Evolutionary conservation across 495 filamentous ascomycete genomes (phyloP).

Genomic region (Chaetomidium leptoderma): DNA sequence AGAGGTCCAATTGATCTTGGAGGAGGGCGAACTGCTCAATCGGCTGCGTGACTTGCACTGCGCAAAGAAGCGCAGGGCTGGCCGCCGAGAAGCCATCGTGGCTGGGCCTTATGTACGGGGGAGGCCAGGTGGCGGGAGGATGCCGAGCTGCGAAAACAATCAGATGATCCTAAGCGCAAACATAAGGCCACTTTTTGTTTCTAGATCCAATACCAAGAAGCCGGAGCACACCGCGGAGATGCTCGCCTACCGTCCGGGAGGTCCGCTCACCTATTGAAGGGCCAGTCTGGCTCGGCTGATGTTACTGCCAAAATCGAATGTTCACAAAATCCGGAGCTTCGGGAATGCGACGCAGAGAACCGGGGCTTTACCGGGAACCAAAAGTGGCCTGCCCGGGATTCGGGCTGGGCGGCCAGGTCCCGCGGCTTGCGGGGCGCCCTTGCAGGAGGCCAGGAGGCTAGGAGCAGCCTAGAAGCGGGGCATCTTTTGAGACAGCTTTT

Average conservation of each 20-base stretch:
- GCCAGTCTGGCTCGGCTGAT: conserved; percentile 24
- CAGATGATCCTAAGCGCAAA: conserved; percentile 24
- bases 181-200: conserved; percentile 35
- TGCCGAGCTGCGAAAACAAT: conserved; percentile 18
- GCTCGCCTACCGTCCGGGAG: background rate
- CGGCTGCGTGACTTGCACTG: conserved; percentile 24
- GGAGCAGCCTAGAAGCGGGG: background rate
- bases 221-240: conserved; percentile 3
- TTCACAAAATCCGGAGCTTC: conserved; percentile 19
- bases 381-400: background rate
- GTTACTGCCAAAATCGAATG: conserved; percentile 28
- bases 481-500: background rate
- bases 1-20: conserved; percentile 5
- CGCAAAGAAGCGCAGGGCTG: conserved; percentile 23
- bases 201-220: background rate
- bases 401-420: background rate
- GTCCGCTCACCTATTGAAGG: background rate
- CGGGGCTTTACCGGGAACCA: background rate
- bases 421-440: conserved; percentile 12
- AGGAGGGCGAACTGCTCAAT: conserved; percentile 11
- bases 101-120: conserved; percentile 8
- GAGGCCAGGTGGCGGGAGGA: background rate
- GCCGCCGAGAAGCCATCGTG: conserved; percentile 28
- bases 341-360: conserved; percentile 10
- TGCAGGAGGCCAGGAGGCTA: no score